These are phyloP conservation scores for Hibiscus tridactylites DNA, from an alignment of 345 rosid genomes.

Conservation along the genomic window DNA sequence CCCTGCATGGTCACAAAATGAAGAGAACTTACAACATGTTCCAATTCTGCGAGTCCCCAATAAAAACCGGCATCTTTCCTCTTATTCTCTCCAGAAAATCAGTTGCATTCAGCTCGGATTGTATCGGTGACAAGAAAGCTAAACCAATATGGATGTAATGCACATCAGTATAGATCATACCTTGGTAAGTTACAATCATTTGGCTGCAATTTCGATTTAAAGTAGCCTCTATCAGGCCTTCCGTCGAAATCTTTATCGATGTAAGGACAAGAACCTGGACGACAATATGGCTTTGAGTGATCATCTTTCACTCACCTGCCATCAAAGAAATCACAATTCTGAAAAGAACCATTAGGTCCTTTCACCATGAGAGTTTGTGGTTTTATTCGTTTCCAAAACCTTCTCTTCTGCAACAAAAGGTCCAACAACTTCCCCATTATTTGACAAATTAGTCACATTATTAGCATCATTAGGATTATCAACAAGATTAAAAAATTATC, in stretches of 20 bases:
- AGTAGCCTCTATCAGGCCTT: slow-evolving; percentile 63
- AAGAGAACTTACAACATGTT: slow-evolving; percentile 46
- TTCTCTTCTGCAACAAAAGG: too few relatives aligned
- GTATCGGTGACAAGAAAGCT: slow-evolving; percentile 11
- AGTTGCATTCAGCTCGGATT: slow-evolving; percentile 47
- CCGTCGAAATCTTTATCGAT: slow-evolving; percentile 68
- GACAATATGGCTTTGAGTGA: slow-evolving; percentile 56
- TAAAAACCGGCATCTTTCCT: slow-evolving; percentile 77
- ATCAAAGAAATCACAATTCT: slow-evolving; percentile 59
- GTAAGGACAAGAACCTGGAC: slow-evolving; percentile 69
- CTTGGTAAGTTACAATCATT: slow-evolving; percentile 64
- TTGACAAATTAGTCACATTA: too few relatives aligned
- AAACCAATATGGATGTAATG: neutral
- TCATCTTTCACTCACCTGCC: slow-evolving; percentile 75
- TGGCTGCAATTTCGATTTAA: slow-evolving; percentile 31
- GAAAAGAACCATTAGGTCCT: slow-evolving; percentile 10
- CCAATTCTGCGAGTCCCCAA: slow-evolving; percentile 61
- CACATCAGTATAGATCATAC: slow-evolving; percentile 17
- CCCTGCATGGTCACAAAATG: slow-evolving; percentile 29
- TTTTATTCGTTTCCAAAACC: too few relatives aligned
- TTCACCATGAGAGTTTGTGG: too few relatives aligned
- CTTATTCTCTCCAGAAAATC: slow-evolving; percentile 34
- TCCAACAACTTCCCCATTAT: too few relatives aligned
- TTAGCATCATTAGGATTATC: too few relatives aligned
- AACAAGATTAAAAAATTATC: too few relatives aligned